Conservation (phyloP, 2,329 filamentous ascomycete genomes). For the Nigrospora osmanthi region DNA sequence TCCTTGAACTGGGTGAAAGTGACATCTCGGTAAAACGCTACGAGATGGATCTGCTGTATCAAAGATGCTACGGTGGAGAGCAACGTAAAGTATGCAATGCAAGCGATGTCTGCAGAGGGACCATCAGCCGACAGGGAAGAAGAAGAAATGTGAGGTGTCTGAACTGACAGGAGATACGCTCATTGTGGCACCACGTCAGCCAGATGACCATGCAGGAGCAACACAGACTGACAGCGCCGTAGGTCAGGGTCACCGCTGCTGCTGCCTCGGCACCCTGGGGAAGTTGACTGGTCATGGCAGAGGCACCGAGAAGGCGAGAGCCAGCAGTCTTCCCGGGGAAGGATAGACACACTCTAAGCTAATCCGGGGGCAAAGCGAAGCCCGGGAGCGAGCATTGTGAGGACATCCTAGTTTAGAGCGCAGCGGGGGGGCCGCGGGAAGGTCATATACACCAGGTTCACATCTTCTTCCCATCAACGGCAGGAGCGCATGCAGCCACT, state of each 20-base stretch:
- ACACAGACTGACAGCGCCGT: conserved; percentile 4
- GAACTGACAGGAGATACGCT: conserved; percentile 14
- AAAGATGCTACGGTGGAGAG: conserved; percentile 13
- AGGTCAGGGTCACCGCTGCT: conserved; percentile 7
- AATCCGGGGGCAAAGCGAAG: no score
- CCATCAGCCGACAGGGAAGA: background rate
- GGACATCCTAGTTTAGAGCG: no score
- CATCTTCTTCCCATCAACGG: no score
- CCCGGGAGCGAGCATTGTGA: no score
- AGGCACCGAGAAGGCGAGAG: no score
- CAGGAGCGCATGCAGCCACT: no score
- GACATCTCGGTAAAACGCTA: conserved; percentile 8
- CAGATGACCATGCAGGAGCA: conserved; percentile 11
- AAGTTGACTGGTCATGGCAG: conserved; percentile 9
- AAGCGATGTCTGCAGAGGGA: conserved; percentile 11
- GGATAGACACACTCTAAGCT: no score
- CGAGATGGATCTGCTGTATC: conserved; percentile 13
- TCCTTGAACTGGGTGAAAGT: conserved; percentile 8
- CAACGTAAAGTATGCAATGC: conserved; percentile 11
- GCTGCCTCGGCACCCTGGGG: conserved; percentile 9
- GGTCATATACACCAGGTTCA: no score
- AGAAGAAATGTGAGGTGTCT: no score
- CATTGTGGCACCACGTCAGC: conserved; percentile 16
- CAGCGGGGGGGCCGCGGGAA: no score
- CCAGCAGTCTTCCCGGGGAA: no score